phyloP scores from a whole-genome alignment of 768 basidiomycete genomes.

The Kwoniella sp. region DNA sequence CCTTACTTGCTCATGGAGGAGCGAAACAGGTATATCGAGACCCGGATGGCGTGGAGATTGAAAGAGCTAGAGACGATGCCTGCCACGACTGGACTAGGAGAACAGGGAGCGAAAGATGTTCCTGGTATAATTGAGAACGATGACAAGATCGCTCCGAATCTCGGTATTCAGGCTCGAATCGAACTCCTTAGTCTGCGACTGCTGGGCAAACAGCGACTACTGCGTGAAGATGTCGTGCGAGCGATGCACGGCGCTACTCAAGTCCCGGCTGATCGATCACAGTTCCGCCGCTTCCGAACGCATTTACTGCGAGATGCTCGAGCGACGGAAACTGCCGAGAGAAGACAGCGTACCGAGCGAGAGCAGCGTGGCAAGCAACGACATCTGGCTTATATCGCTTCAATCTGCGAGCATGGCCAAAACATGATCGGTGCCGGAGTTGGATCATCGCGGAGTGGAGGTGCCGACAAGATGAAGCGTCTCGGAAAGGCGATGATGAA shows the following conservation, averaged over 20 bases:
- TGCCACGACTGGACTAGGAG: slow-evolving; percentile 76
- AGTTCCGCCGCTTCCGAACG: slow-evolving; percentile 85
- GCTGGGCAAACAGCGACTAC: slow-evolving; percentile 83
- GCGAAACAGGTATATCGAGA: slow-evolving; percentile 85
- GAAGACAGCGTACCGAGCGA: slow-evolving; percentile 86
- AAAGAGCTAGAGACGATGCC: slow-evolving; percentile 74
- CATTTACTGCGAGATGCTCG: slow-evolving; percentile 85
- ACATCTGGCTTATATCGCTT: slow-evolving; percentile 86
- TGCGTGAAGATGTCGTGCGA: slow-evolving; percentile 82
- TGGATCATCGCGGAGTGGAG: slow-evolving; percentile 60
- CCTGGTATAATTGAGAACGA: slow-evolving; percentile 57
- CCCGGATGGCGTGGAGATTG: slow-evolving; percentile 82
- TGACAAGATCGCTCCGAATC: slow-evolving; percentile 50
- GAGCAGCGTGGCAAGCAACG: slow-evolving; percentile 94
- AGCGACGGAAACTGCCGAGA: slow-evolving; percentile 82
- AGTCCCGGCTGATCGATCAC: slow-evolving; percentile 84
- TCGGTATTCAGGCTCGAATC: slow-evolving; percentile 77
- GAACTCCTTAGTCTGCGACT: slow-evolving; percentile 88
- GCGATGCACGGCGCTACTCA: slow-evolving; percentile 83
- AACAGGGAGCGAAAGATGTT: slow-evolving; percentile 62
- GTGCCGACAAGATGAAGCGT: slow-evolving; percentile 64
- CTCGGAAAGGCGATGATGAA: slow-evolving; percentile 77
- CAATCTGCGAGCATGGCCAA: slow-evolving; percentile 81
- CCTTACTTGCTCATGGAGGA: slow-evolving; percentile 88
- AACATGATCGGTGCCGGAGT: slow-evolving; percentile 69